Conservation (phyloP, 768 basidiomycete species). For the Lentinus tigrinus region DNA sequence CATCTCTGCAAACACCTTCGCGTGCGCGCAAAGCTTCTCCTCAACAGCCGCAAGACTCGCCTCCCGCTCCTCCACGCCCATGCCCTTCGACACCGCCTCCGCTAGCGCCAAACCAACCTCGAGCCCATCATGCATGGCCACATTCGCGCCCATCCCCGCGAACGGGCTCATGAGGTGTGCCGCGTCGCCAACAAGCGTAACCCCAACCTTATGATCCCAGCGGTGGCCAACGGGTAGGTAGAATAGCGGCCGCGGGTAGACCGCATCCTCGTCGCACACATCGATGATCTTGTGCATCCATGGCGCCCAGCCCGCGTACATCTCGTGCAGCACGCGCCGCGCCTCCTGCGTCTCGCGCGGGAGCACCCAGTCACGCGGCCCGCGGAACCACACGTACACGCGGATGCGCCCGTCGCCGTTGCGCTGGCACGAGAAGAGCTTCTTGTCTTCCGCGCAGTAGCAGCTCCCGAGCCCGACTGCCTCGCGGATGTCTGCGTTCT, state of each 20-base stretch:
- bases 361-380: background rate
- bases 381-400: slow-evolving; percentile 11
- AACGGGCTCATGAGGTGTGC: slow-evolving; percentile 39
- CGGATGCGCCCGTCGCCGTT: slow-evolving; percentile 28
- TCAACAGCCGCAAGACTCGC: slow-evolving; percentile 6
- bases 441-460: slow-evolving; percentile 26
- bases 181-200: slow-evolving; percentile 26
- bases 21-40: background rate
- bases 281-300: slow-evolving; percentile 13
- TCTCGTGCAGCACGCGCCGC: slow-evolving; percentile 2
- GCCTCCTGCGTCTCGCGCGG: slow-evolving; percentile 10
- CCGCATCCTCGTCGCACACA: background rate
- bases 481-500: background rate
- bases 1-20: background rate
- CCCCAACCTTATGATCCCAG: slow-evolving; percentile 12
- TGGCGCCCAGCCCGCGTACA: slow-evolving; percentile 6
- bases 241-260: slow-evolving; percentile 15
- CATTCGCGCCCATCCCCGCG: slow-evolving; percentile 37
- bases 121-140: slow-evolving; percentile 30
- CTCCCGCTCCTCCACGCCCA: background rate
- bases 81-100: background rate
- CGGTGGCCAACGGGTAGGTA: slow-evolving; percentile 7
- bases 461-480: slow-evolving; percentile 31
- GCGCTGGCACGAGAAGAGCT: slow-evolving; percentile 31
- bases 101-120: slow-evolving; percentile 11